Percentiles rank a stretch among this genome's conserved stretches.
These are phyloP conservation scores for Cryphonectria nitschkei DNA, from an alignment of 2,329 filamentous ascomycete species.

Conservation along the genomic window DNA sequence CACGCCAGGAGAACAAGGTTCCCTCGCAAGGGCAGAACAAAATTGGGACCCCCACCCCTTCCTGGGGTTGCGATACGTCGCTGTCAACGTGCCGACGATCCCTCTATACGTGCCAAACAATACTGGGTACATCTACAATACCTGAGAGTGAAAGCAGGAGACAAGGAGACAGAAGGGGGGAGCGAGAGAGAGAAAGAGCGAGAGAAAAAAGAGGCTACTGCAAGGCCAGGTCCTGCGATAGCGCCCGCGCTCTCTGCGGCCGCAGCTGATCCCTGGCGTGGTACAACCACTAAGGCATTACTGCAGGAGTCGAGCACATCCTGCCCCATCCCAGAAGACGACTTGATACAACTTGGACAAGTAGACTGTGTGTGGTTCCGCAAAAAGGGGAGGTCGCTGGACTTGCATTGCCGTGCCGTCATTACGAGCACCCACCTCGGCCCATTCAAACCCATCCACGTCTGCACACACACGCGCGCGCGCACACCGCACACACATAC, in stretches of 20 bases:
- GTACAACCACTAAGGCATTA: conserved; percentile 37
- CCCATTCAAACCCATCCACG: conserved; percentile 19
- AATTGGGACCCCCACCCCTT: background rate
- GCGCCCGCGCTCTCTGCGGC: conserved; percentile 33
- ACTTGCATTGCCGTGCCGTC: conserved; percentile 41
- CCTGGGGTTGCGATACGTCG: conserved; percentile 30
- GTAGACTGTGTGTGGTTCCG: conserved; percentile 30
- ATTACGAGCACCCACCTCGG: conserved; percentile 31
- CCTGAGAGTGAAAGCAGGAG: conserved; percentile 24
- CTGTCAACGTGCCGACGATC: background rate
- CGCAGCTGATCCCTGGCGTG: conserved; percentile 34
- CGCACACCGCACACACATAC: background rate
- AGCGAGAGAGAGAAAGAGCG: background rate
- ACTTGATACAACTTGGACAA: conserved; percentile 26
- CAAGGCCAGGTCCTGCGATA: conserved; percentile 30
- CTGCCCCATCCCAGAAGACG: conserved; percentile 20
- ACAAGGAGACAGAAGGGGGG: conserved; percentile 13
- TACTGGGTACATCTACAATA: conserved; percentile 13
- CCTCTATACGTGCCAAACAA: conserved; percentile 2
- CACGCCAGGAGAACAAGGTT: conserved; percentile 18
- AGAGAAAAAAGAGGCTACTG: conserved; percentile 8
- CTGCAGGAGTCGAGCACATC: conserved; percentile 34
- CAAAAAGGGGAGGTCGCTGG: conserved; percentile 29
- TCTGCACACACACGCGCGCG: conserved; percentile 10
- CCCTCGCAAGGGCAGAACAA: conserved; percentile 20